Evolutionary conservation across 768 basidiomycete species (phyloP), one percentile per base, ranked within the genome.

Genomic region (Termitomyces sp.): DNA sequence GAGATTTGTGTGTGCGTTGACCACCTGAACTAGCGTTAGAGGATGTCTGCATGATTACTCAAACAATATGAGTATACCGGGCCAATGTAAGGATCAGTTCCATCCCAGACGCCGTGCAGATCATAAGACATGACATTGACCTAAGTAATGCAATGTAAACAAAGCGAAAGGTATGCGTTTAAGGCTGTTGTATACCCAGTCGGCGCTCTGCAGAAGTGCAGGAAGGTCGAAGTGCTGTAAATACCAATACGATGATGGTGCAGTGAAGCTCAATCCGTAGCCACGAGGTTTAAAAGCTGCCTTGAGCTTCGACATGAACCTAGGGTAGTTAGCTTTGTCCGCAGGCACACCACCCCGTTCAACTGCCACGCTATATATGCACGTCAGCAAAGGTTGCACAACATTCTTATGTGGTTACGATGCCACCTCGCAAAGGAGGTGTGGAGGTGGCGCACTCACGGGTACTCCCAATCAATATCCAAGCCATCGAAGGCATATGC

Each of bases 1-100:
- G 26, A 66, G 54, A 51, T 57, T 62, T 14, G 64, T 65, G 45
- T 65, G 64, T 8, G 64, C 53, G 6, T 44, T 50, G 15, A 66
- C 12, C 17, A 48, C 47, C 47, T 48, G 30, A 19, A 10, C 31
- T 8, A 48, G 47, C 28, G 7, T 30, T 31, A 44, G 47, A 48
- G 9, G 47, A 33, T 30, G 3, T 33, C 19, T 28, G 30, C 9
- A 31, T 48, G 47, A 48, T 5, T 10, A 31, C 30, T 48, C 31
- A 33, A 31, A 21, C 21, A 12, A 21, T 23, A 23, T 23, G 23
- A 23, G 3, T 43, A 12, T 48, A 48, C 47, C 28, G 55, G 44
- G 54, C 49, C 49, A 26, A 50, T 50, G 21, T 26, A 50, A 35
- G 49, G 49, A 38, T 50, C 49, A 15, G 31, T 50, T 38, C 49